Percentiles rank a stretch among this genome's conserved stretches.
Evolutionary conservation across 78 protist genomes (phyloP).

Genomic region (Dictyostelium capitatum): DNA sequence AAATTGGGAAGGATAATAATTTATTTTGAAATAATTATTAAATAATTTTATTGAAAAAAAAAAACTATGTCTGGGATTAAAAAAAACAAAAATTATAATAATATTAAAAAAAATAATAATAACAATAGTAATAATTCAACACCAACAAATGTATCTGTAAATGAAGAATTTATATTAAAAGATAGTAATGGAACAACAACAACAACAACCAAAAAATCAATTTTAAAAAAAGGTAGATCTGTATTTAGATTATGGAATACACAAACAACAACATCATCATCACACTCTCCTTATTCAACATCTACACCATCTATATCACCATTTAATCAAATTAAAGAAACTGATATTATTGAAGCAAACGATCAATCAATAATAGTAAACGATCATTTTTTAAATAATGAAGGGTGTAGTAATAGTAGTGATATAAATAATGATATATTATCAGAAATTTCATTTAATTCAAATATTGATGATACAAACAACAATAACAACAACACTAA

Average conservation of each 20-base stretch:
- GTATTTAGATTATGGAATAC: not conserved
- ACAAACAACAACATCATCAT: not conserved
- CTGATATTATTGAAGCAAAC: not conserved
- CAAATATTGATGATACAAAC: not conserved
- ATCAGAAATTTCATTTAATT: not conserved
- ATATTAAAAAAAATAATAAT: not conserved
- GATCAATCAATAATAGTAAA: not conserved
- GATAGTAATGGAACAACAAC: no score
- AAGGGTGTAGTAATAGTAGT: not conserved
- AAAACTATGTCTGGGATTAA: conserved; percentile 3
- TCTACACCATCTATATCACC: not conserved
- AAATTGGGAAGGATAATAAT: no score
- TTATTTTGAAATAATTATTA: no score
- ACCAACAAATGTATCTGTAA: not conserved
- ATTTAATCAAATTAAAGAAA: not conserved
- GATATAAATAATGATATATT: not conserved
- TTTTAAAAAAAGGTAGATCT: not conserved
- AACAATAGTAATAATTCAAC: not conserved
- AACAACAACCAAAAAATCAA: not conserved
- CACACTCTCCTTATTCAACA: no score
- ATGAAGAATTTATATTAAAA: not conserved
- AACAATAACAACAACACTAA: not conserved
- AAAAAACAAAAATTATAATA: not conserved
- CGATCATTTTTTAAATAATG: not conserved
- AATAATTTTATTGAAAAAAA: no score